These are phyloP conservation scores for Colletotrichum falcatum DNA, from an alignment of 2,329 filamentous ascomycete genomes.

Conservation along the genomic window DNA sequence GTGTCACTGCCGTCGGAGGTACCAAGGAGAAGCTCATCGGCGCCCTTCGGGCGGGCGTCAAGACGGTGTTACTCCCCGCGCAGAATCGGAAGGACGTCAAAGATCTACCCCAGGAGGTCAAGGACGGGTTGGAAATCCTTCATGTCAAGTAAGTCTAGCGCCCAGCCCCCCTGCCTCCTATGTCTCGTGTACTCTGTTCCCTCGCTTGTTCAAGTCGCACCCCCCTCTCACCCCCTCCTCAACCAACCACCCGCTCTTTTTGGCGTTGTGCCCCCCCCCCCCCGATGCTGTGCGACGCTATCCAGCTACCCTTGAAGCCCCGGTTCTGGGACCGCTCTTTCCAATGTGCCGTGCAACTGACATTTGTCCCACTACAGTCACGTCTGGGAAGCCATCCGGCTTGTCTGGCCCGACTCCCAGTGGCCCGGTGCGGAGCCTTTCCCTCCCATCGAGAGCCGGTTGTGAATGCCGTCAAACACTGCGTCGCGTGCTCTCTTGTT, in stretches of 20 bases:
- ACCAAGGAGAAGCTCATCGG: conserved; percentile 99
- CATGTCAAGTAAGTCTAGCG: conserved; percentile 78
- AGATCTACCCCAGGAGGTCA: conserved; percentile 91
- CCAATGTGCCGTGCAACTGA: conserved; percentile 41
- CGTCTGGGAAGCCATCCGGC: conserved; percentile 92
- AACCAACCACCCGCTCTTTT: conserved; percentile 22
- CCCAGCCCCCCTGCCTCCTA: conserved; percentile 8
- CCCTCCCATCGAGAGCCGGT: conserved; percentile 80
- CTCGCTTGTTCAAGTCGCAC: conserved; percentile 38
- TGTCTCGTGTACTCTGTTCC: conserved; percentile 55
- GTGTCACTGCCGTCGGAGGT: conserved; percentile 93
- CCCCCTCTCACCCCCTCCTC: neutral
- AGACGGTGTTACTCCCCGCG: conserved; percentile 88
- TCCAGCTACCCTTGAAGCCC: conserved; percentile 11
- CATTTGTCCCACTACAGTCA: conserved; percentile 64
- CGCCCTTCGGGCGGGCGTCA: conserved; percentile 90
- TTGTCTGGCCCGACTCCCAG: conserved; percentile 90
- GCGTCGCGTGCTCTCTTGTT: neutral
- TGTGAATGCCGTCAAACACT: conserved; percentile 63
- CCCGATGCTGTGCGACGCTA: conserved; percentile 38
- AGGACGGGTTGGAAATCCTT: conserved; percentile 86
- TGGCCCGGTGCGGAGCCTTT: conserved; percentile 81
- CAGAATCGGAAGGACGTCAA: conserved; percentile 93
- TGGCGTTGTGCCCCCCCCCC: conserved; percentile 38
- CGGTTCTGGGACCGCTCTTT: conserved; percentile 35